Conservation (phyloP, 2,329 filamentous ascomycete genomes). For the Fusarium proliferatum region DNA sequence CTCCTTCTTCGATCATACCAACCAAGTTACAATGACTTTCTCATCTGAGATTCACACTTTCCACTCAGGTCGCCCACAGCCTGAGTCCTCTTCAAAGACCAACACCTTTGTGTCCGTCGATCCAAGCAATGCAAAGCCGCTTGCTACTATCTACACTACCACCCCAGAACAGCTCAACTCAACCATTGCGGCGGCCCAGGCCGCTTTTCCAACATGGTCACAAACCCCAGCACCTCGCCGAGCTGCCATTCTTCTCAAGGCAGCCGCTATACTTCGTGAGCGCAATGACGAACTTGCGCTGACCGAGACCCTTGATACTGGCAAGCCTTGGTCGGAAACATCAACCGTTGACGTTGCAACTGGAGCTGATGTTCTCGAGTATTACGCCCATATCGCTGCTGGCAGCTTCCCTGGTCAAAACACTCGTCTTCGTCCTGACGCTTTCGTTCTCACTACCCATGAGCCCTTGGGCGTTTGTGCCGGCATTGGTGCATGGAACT, state of each 20-base stretch:
- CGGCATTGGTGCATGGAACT: conserved; percentile 92
- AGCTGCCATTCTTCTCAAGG: conserved; percentile 80
- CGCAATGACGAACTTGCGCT: conserved; percentile 83
- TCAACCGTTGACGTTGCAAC: conserved; percentile 85
- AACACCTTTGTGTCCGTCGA: conserved; percentile 78
- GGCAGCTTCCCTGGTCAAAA: conserved; percentile 86
- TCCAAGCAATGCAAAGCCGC: conserved; percentile 74
- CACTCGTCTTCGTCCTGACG: conserved; percentile 76
- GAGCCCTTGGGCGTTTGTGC: conserved; percentile 85
- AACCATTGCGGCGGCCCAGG: conserved; percentile 75
- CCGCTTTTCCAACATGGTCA: conserved; percentile 82
- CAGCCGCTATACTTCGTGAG: conserved; percentile 77
- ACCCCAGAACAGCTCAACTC: conserved; percentile 75
- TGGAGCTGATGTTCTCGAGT: conserved; percentile 86
- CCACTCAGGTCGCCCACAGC: conserved; percentile 77
- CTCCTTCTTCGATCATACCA: conserved; percentile 2
- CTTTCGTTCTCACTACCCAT: conserved; percentile 86
- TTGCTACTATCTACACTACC: conserved; percentile 79
- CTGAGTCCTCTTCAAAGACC: conserved; percentile 63
- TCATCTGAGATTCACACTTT: conserved; percentile 69
- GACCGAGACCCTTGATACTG: conserved; percentile 86
- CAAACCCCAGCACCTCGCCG: conserved; percentile 78
- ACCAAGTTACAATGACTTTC: conserved; percentile 49
- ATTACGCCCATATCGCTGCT: conserved; percentile 83
- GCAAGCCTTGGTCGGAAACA: conserved; percentile 87